These are phyloP conservation scores for Aspergillus sclerotiicarbonarius DNA, from an alignment of 495 filamentous ascomycete species.

Conservation along the genomic window DNA sequence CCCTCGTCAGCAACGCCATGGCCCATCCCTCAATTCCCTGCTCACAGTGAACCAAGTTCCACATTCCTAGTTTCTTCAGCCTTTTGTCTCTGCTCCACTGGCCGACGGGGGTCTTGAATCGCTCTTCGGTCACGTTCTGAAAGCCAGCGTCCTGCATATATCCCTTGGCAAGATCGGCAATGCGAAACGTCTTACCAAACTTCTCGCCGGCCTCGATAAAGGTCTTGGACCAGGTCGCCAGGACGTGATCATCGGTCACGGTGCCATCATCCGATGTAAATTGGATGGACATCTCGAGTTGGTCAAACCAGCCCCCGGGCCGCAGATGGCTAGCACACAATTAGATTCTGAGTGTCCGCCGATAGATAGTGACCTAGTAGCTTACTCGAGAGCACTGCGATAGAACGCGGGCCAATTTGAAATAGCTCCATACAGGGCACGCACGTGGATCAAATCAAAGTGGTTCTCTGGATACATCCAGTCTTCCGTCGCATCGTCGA, in stretches of 20 bases:
- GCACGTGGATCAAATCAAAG: constrained; percentile 66
- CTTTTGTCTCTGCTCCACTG: constrained; percentile 62
- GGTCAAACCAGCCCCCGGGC: constrained; percentile 66
- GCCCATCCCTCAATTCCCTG: constrained; percentile 57
- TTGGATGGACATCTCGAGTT: constrained; percentile 52
- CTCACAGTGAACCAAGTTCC: constrained; percentile 58
- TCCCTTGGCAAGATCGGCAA: constrained; percentile 37
- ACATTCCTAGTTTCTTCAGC: constrained; percentile 63
- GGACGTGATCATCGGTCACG: constrained; percentile 48
- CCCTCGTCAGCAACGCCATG: constrained; percentile 59
- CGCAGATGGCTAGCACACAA: constrained; percentile 37
- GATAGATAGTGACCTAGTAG: background rate
- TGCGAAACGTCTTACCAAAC: constrained; percentile 48
- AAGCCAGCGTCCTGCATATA: constrained; percentile 52
- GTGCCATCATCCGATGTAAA: constrained; percentile 50
- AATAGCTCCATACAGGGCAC: constrained; percentile 56
- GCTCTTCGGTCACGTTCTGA: constrained; percentile 54
- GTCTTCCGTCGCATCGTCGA: constrained; percentile 51
- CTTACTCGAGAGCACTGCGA: constrained; percentile 34
- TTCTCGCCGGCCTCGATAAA: constrained; percentile 52
- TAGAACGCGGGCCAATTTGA: constrained; percentile 55
- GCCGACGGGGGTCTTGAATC: constrained; percentile 62
- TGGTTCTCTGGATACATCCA: constrained; percentile 51
- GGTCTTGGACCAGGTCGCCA: constrained; percentile 48
- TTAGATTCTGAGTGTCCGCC: constrained; percentile 1